Conservation (phyloP, 2,329 filamentous ascomycete species). For the Penicillium janthinellum region DNA sequence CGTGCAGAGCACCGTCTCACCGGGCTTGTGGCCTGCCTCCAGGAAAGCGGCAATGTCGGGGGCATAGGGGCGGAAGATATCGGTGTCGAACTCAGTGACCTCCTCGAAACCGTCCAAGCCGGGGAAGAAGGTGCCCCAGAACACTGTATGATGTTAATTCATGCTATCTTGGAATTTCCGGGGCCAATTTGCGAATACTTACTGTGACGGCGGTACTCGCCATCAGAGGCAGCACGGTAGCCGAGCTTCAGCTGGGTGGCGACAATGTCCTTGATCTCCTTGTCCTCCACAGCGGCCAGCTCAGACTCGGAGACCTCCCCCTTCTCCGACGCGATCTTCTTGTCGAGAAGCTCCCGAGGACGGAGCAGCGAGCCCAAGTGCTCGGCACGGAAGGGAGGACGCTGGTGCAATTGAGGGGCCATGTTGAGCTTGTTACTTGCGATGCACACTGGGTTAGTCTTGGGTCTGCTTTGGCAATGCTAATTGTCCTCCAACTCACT, state of each 20-base stretch:
- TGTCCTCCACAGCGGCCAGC: conserved; percentile 64
- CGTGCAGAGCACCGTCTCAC: conserved; percentile 58
- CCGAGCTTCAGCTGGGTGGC: conserved; percentile 65
- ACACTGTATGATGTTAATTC: conserved; percentile 42
- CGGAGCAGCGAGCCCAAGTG: conserved; percentile 72
- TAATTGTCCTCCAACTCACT: background rate
- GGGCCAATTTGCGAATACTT: conserved; percentile 14
- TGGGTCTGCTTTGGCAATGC: background rate
- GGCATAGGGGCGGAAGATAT: conserved; percentile 60
- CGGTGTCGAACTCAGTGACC: conserved; percentile 49
- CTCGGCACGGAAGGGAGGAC: conserved; percentile 69
- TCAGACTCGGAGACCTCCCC: conserved; percentile 58
- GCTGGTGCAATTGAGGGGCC: conserved; percentile 40
- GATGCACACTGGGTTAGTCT: background rate
- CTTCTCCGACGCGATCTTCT: conserved; percentile 59
- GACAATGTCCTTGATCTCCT: conserved; percentile 66
- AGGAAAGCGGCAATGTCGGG: conserved; percentile 65
- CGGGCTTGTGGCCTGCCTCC: conserved; percentile 59
- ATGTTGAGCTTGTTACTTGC: conserved; percentile 23
- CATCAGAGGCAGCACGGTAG: conserved; percentile 66
- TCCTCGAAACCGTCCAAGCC: conserved; percentile 58
- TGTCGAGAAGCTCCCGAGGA: conserved; percentile 62
- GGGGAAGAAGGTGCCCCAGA: conserved; percentile 60
- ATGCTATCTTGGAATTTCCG: background rate
- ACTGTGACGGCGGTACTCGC: conserved; percentile 63